A percentile compares a stretch with the other conserved stretches of the same genome.
Evolutionary conservation across 164 flowering plant genomes (phyloP).

Genomic region (Nymphaea thermarum): DNA sequence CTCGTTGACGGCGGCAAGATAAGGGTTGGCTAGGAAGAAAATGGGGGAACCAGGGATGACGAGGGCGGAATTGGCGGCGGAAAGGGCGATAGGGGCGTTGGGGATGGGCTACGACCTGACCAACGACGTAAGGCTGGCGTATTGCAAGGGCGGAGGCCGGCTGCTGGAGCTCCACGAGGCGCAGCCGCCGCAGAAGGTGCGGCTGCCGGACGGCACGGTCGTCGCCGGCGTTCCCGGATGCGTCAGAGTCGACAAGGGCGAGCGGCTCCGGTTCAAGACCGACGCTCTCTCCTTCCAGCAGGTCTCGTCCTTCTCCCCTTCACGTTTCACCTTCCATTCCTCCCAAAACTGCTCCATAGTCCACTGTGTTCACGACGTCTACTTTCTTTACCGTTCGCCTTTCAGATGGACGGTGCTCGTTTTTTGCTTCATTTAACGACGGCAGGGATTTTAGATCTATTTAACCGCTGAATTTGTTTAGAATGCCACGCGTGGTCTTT

Average conservation of each 20-base stretch:
- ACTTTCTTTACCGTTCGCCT: too few species aligned
- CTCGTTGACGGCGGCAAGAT: too few species aligned
- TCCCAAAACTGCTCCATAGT: too few species aligned
- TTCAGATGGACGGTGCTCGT: too few species aligned
- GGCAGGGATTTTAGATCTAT: too few species aligned
- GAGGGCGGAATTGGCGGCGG: slow-evolving; percentile 51
- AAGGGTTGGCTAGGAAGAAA: too few species aligned
- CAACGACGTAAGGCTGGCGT: slow-evolving; percentile 37
- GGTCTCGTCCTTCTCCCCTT: slow-evolving; percentile 21
- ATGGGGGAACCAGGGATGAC: background rate
- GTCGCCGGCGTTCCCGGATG: slow-evolving; percentile 42
- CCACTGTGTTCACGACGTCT: too few species aligned
- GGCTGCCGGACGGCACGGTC: slow-evolving; percentile 51
- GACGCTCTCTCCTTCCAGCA: slow-evolving; percentile 75
- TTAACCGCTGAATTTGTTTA: too few species aligned
- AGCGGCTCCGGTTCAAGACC: slow-evolving; percentile 70
- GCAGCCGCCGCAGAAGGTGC: slow-evolving; percentile 21
- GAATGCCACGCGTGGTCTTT: too few species aligned
- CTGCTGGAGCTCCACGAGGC: slow-evolving; percentile 46
- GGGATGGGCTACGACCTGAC: slow-evolving; percentile 68
- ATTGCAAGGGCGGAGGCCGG: slow-evolving; percentile 47
- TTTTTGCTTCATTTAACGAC: too few species aligned
- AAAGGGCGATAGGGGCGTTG: slow-evolving; percentile 61
- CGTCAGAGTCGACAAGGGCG: slow-evolving; percentile 82
- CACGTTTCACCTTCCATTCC: too few species aligned